Conservation (phyloP, 2,329 filamentous ascomycete species). For the Fusarium domesticum region DNA sequence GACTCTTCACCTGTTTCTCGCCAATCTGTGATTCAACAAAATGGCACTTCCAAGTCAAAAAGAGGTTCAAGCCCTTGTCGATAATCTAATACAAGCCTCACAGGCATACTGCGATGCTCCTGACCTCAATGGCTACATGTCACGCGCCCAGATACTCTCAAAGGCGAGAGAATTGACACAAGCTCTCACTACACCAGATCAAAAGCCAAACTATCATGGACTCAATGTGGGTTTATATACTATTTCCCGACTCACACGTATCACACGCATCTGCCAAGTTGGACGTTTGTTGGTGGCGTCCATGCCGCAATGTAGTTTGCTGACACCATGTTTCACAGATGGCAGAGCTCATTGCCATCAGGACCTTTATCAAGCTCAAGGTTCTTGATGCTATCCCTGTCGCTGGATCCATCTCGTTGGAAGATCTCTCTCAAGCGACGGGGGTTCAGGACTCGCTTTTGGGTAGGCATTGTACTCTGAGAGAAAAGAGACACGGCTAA, state of each 20-base stretch:
- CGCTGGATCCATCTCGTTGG: slow-evolving; percentile 27
- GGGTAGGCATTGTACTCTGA: slow-evolving; percentile 10
- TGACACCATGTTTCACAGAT: slow-evolving; percentile 19
- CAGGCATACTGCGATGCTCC: slow-evolving; percentile 24
- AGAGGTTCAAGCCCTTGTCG: slow-evolving; percentile 22
- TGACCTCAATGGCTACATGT: slow-evolving; percentile 25
- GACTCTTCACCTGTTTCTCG: no score
- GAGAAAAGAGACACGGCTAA: background rate
- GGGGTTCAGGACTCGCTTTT: slow-evolving; percentile 30
- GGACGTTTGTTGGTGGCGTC: no score
- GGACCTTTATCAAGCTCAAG: slow-evolving; percentile 32
- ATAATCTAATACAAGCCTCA: slow-evolving; percentile 15
- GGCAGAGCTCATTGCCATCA: slow-evolving; percentile 29
- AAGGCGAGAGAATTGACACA: slow-evolving; percentile 28
- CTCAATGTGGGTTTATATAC: slow-evolving; percentile 27
- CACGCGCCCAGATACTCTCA: slow-evolving; percentile 28
- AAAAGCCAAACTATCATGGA: slow-evolving; percentile 34
- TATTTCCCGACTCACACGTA: no score
- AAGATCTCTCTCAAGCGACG: slow-evolving; percentile 27
- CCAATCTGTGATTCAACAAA: no score
- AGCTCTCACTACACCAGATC: slow-evolving; percentile 27
- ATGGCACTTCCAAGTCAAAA: slow-evolving; percentile 19
- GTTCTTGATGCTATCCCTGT: slow-evolving; percentile 31
- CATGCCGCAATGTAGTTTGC: no score
- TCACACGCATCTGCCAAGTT: no score